These are phyloP conservation scores for Colletotrichum abscissum DNA, from an alignment of 2,329 filamentous ascomycete genomes.

Conservation along the genomic window DNA sequence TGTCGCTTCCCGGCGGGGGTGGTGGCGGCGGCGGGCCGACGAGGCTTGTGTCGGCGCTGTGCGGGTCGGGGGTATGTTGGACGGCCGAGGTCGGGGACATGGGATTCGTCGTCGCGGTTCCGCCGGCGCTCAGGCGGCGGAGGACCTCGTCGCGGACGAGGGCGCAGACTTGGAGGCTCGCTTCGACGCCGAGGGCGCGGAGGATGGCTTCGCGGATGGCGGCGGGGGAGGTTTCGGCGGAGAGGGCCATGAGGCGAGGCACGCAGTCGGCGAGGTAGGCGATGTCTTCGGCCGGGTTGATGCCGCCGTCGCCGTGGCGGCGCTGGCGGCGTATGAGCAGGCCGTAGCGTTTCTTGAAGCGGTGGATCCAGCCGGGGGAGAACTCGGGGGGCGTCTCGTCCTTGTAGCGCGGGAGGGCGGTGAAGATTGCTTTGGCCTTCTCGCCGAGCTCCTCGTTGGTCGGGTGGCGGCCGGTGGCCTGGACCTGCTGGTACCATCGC, in stretches of 20 bases:
- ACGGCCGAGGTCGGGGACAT: conserved; percentile 22
- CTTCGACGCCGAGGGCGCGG: conserved; percentile 65
- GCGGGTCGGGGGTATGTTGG: conserved; percentile 31
- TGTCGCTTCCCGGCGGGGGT: conserved; percentile 61
- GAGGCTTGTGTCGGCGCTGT: conserved; percentile 35
- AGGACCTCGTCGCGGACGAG: conserved; percentile 69
- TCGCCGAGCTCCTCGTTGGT: conserved; percentile 73
- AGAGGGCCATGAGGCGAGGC: conserved; percentile 68
- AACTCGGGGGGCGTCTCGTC: conserved; percentile 71
- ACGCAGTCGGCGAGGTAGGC: conserved; percentile 70
- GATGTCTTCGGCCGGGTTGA: conserved; percentile 66
- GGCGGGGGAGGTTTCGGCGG: conserved; percentile 67
- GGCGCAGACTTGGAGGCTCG: conserved; percentile 64
- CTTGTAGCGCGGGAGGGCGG: conserved; percentile 68
- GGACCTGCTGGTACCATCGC: conserved; percentile 65
- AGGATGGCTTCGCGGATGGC: conserved; percentile 69
- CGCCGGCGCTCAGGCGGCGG: conserved; percentile 45
- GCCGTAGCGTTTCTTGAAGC: conserved; percentile 73
- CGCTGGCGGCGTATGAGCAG: conserved; percentile 68
- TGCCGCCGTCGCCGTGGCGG: conserved; percentile 58
- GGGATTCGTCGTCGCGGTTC: conserved; percentile 17
- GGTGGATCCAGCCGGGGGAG: conserved; percentile 72
- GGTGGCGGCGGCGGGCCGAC: conserved; percentile 14
- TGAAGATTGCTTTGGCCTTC: conserved; percentile 70
- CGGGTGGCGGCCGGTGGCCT: conserved; percentile 64